Evolutionary conservation across 257 asterid genomes (phyloP).

Genomic region (Ligustrum vulgare): DNA sequence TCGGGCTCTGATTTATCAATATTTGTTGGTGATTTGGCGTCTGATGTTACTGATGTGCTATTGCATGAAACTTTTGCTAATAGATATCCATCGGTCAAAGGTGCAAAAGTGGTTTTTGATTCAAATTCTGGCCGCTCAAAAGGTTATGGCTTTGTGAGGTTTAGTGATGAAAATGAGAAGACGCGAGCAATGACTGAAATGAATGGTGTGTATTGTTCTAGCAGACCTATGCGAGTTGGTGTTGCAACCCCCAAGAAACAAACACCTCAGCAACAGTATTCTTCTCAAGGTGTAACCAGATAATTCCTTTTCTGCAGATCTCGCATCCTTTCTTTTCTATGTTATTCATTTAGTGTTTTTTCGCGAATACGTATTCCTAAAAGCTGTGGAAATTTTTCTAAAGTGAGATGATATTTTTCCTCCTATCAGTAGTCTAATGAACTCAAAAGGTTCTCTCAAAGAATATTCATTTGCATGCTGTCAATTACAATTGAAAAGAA

Average conservation of each 20-base stretch:
- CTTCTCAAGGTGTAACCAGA: constrained; percentile 61
- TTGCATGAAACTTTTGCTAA: constrained; percentile 72
- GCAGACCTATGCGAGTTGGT: constrained; percentile 80
- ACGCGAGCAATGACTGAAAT: constrained; percentile 77
- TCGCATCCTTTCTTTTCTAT: background rate
- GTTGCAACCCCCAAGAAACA: constrained; percentile 86
- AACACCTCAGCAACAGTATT: constrained; percentile 56
- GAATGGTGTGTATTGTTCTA: constrained; percentile 81
- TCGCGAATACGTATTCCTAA: background rate
- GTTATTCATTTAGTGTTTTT: background rate
- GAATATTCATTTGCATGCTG: background rate
- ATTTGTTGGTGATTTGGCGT: constrained; percentile 86
- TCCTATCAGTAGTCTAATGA: constrained; percentile 1
- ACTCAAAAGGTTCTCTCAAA: background rate
- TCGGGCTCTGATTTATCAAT: constrained; percentile 68
- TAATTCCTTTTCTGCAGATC: constrained; percentile 13
- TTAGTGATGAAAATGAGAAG: constrained; percentile 80
- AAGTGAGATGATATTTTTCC: background rate
- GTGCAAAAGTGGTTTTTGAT: constrained; percentile 91
- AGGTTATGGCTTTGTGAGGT: constrained; percentile 93
- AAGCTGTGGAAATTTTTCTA: background rate
- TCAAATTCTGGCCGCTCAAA: constrained; percentile 75
- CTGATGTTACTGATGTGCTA: constrained; percentile 76
- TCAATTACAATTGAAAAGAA: background rate
- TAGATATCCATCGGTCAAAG: constrained; percentile 76